Conservation (phyloP, 1,284 basidiomycete genomes). For the Anthracocystis panici-leucophaei region DNA sequence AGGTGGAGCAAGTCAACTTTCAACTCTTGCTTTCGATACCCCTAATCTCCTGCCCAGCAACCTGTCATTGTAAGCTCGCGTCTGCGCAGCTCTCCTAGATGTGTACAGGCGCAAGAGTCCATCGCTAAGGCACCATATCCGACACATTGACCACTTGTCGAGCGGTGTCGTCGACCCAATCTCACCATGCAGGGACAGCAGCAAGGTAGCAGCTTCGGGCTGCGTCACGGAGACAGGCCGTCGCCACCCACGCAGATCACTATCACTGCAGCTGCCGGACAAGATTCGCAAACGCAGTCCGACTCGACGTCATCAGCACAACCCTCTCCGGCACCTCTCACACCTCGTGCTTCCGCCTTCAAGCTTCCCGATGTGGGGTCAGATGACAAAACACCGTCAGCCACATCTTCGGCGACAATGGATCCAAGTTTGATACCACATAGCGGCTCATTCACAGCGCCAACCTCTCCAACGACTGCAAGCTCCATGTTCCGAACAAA, state of each 20-base stretch:
- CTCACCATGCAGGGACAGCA: background rate
- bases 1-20: background rate
- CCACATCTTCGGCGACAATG: background rate
- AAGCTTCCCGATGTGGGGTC: conserved; percentile 14
- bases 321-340: conserved; percentile 26
- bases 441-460: conserved; percentile 32
- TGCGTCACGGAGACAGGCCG: conserved; percentile 5
- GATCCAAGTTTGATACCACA: background rate
- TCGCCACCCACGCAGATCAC: conserved; percentile 27
- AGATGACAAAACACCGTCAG: conserved; percentile 10
- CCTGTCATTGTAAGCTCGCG: background rate
- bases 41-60: conserved; percentile 2
- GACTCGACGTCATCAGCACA: conserved; percentile 18
- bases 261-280: conserved; percentile 17
- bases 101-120: background rate
- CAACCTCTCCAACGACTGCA: conserved; percentile 21
- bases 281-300: background rate
- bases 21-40: background rate
- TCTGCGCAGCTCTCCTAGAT: background rate
- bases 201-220: conserved; percentile 1
- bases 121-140: background rate
- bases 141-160: background rate
- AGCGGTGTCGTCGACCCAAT: background rate
- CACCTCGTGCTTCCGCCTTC: conserved; percentile 32
- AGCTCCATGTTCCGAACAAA: conserved; percentile 36